Evolutionary conservation across 106 monocot genomes (phyloP).

Genomic region (Gastrodia elata): DNA sequence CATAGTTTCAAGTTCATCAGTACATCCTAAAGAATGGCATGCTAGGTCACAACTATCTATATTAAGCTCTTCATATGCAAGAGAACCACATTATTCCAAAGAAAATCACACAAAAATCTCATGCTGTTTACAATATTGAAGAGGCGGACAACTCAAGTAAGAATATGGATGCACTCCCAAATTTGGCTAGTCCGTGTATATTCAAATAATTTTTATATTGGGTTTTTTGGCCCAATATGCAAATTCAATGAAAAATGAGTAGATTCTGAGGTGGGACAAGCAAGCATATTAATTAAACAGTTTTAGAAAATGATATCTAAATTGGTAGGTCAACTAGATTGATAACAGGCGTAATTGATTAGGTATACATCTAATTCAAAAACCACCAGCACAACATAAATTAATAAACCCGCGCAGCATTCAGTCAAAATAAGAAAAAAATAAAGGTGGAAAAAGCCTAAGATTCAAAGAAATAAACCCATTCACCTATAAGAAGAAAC

Average conservation of each 20-base stretch:
- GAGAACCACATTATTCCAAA: no score
- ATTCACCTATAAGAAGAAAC: neutral
- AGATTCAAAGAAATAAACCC: neutral
- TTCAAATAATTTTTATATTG: no score
- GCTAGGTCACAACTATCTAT: neutral
- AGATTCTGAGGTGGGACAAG: neutral
- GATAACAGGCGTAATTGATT: neutral
- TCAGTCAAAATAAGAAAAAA: conserved; percentile 3
- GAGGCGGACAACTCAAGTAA: no score
- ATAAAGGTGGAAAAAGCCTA: neutral
- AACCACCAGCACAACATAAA: neutral
- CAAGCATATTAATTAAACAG: neutral
- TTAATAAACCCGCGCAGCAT: neutral
- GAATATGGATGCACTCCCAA: no score
- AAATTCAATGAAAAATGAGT: neutral
- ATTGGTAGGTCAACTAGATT: neutral
- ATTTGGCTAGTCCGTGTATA: no score
- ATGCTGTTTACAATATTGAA: no score
- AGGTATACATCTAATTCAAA: conserved; percentile 5
- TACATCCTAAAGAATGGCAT: neutral
- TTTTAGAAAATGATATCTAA: neutral
- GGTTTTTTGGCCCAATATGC: neutral
- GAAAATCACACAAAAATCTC: no score
- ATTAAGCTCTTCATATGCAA: neutral
- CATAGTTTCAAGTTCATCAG: neutral